Base-by-base conservation (phyloP, 495 filamentous ascomycete species). In the Annulohypoxylon maeteangense region DNA sequence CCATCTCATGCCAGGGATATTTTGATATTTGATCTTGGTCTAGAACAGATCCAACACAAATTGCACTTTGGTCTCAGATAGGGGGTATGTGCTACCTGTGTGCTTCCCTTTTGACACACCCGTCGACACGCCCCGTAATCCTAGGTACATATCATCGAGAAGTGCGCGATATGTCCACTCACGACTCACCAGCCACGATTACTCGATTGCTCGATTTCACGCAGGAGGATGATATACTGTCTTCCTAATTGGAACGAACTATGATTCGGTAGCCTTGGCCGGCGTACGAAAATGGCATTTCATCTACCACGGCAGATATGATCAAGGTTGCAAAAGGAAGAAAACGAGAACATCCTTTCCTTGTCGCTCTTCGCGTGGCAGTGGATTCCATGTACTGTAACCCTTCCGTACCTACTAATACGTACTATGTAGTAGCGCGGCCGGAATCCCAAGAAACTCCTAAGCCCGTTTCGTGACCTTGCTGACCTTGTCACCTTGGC, bases 301-400 rank as follows among this genome's bases (percentile, higher is more conserved):
- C 4, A 44, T 29, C n/a, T 53, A 32, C 47, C 55, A 57, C 18
- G 31, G 45, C 18, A 53, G 64, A 60, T 44, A 68, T 44, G 29
- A 55, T 57, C 25, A 62, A 16, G 40, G 56, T 66, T 34, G 45
- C 25, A 48, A 53, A 60, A 64, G 42, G 48, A 34, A 42, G 38
- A 54, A 54, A 11, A 34, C 42, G 22, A 57, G 31, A 16, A 31
- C 18, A n/a, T 25, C 50, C 20, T 56, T 64, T 56, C 57, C 64
- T 61, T 65, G 59, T 56, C 34, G 36, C 38, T 66, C 60, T 66
- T 73, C 70, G 70, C 70, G 70, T 73, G 70, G 70, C 40, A 73
- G 70, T 73, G 70, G 70, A 73, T 73, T 73, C 47, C n/a, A 65
- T 69, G 70, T 66, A 51, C 70, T 73, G 70, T 59, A 73, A 73